Evolutionary conservation across 23 red algal genomes (phyloP).

Genomic region (Gracilaria domingensis): DNA sequence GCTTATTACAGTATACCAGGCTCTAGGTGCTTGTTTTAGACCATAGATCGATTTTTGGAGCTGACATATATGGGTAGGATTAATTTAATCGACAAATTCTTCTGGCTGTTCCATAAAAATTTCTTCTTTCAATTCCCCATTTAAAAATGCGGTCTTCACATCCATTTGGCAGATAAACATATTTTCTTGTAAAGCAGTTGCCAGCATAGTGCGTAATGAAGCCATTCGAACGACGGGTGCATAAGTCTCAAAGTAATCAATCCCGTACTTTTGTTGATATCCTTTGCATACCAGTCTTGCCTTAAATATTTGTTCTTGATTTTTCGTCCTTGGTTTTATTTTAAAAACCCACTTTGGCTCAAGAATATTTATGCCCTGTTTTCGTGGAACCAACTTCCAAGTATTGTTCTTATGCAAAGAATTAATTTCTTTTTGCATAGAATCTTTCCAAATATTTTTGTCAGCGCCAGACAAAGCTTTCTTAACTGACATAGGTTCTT

Average conservation of each 20-base stretch:
- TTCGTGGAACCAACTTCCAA: background rate
- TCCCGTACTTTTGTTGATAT: too few relatives aligned
- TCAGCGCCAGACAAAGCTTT: background rate
- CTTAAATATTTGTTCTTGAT: background rate
- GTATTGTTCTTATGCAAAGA: slow-evolving; percentile 11
- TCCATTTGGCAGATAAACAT: slow-evolving; percentile 1
- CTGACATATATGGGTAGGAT: background rate
- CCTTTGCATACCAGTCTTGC: background rate
- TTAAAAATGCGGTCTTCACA: too few relatives aligned
- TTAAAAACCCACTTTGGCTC: background rate
- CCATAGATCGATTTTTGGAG: slow-evolving; percentile 17
- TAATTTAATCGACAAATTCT: background rate
- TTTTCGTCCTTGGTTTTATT: background rate
- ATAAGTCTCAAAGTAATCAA: background rate
- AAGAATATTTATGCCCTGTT: background rate
- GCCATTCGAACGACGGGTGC: slow-evolving; percentile 18
- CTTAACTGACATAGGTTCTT: background rate
- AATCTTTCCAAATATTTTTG: background rate
- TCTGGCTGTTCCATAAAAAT: too few relatives aligned
- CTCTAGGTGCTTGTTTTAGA: slow-evolving; percentile 10
- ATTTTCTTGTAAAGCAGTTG: background rate
- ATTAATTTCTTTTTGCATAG: slow-evolving; percentile 15
- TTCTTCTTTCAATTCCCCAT: too few relatives aligned
- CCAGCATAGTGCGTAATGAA: background rate
- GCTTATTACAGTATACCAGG: background rate